Evolutionary conservation across 2,329 filamentous ascomycete genomes (phyloP), one percentile per base, ranked within the genome.

Genomic region (Ascochyta viciae-villosae): DNA sequence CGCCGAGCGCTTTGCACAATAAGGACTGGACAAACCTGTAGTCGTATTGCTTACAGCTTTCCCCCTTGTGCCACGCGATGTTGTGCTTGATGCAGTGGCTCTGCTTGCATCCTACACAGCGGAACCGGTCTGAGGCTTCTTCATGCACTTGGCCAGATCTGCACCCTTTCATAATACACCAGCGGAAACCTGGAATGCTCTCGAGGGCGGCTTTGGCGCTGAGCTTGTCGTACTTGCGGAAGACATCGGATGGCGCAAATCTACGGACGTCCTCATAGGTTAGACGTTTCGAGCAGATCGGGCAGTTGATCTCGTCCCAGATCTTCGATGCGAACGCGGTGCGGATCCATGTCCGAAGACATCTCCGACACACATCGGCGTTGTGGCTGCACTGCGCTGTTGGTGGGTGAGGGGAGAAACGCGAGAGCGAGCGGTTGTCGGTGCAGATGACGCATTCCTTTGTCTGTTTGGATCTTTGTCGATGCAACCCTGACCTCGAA

Each of bases 101-200:
- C 47, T 67, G 72, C 35, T 65, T 62, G 64, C 78, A 80, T 2
- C 48, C 39, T 3, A 60, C 58, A 55, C 78, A 80, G 5, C 66
- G 53, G 65, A 80, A 78, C 16, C 79, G 80, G 0, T 81, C 77
- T 3, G 77, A 73, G 1, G 77, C 73, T 1, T 63, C 64, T 1
- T 61, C 73, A 42, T 86, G 83, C 2, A 84, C 74, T 59, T 86
- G 83, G 0, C 84, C 84, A 1, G 76, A 79, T 8, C 73, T 77
- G 62, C 85, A 87, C 2, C 73, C 75, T 0, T 81, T 72, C 7
- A 57, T 53, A 1, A 83, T 77, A 61, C 85, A 87, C 80, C 82
- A 85, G 13, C 79, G 68, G 60, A 85, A 87, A 29, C 79, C 78
- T 0, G 76, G 72, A 1, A 79, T 70, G 19, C 72, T 65, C 16